phyloP scores from a whole-genome alignment of 106 monocot species.

The Dactylorhiza incarnata region DNA sequence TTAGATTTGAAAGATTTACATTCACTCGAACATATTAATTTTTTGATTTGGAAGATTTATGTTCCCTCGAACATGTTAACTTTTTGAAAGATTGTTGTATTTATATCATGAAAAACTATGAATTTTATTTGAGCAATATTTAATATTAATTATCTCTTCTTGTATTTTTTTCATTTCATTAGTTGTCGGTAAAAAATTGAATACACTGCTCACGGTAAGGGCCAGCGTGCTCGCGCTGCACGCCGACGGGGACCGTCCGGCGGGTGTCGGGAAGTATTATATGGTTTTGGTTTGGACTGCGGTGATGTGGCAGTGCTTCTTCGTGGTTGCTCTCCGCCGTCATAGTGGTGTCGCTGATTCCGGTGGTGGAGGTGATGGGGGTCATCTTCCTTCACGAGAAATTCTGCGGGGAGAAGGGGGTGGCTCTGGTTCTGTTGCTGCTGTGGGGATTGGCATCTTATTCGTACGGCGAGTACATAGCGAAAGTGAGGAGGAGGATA shows the following conservation, averaged over 20 bases:
- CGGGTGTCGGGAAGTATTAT: no score
- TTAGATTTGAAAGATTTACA: no score
- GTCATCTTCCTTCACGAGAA: constrained; percentile 24
- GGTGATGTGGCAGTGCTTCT: background rate
- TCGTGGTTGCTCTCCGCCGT: constrained; percentile 15
- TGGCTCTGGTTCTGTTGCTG: constrained; percentile 14
- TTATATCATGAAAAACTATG: no score
- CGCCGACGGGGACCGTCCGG: background rate
- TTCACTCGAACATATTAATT: no score
- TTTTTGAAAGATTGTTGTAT: no score
- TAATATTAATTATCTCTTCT: no score
- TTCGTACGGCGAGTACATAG: constrained; percentile 22
- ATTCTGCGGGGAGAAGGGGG: constrained; percentile 21
- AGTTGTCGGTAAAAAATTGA: no score
- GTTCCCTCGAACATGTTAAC: no score
- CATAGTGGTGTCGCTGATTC: constrained; percentile 14
- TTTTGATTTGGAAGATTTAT: no score
- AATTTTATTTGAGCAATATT: no score
- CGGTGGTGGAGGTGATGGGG: constrained; percentile 4
- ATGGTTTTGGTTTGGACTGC: background rate
- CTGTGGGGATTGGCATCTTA: constrained; percentile 31
- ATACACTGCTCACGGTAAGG: constrained; percentile 11
- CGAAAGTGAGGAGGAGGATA: background rate
- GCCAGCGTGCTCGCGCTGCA: constrained; percentile 12
- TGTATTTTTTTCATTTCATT: no score